A percentile compares a stretch with the other conserved stretches of the same genome.
Conservation (phyloP, 2,329 filamentous ascomycete species). For the Ambrosiella beaveri region DNA sequence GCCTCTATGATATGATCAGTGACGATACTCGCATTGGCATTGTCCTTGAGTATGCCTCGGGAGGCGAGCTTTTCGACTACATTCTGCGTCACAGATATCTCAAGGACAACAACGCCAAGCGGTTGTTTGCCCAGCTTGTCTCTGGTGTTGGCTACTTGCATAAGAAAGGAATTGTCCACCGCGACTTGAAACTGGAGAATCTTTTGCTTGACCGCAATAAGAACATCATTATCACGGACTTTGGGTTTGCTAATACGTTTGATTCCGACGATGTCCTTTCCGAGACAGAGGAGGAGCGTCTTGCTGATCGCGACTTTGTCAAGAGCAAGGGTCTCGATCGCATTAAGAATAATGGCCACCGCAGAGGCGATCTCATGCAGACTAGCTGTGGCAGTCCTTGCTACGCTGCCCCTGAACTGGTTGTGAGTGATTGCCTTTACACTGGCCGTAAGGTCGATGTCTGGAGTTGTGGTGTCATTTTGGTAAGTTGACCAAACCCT, state of each 20-base stretch:
- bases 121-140: conserved; percentile 85
- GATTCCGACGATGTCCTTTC: conserved; percentile 72
- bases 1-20: conserved; percentile 95
- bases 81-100: conserved; percentile 93
- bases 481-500: conserved; percentile 46
- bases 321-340: conserved; percentile 75
- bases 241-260: conserved; percentile 97
- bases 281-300: conserved; percentile 76
- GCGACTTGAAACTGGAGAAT: conserved; percentile 93
- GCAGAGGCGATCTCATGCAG: conserved; percentile 92
- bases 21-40: conserved; percentile 95
- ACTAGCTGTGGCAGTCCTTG: conserved; percentile 97
- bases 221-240: conserved; percentile 99
- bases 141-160: conserved; percentile 95
- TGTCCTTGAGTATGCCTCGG: conserved; percentile 93
- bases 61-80: conserved; percentile 94
- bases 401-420: conserved; percentile 90
- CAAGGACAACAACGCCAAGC: conserved; percentile 78
- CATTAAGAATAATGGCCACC: conserved; percentile 52
- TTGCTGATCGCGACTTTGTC: conserved; percentile 76
- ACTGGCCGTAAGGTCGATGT: conserved; percentile 96
- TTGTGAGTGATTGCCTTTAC: conserved; percentile 93
- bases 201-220: conserved; percentile 84
- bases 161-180: conserved; percentile 96
- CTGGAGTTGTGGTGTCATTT: conserved; percentile 96